A percentile compares a stretch with the other conserved stretches of the same genome.
Evolutionary conservation across 2,329 filamentous ascomycete genomes (phyloP).

Genomic region (Ophiostoma himal-ulmi): DNA sequence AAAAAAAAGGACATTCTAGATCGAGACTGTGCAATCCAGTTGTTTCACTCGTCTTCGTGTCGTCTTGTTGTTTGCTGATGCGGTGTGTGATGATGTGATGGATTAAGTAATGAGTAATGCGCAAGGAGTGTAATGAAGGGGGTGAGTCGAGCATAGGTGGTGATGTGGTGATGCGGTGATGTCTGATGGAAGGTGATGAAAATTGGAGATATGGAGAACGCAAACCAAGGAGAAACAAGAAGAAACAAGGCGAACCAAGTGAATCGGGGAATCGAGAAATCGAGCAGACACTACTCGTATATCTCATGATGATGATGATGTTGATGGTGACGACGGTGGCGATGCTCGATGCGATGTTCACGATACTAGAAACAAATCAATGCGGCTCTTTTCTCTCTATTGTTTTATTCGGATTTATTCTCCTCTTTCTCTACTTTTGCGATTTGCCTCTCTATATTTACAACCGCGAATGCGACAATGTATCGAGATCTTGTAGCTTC

Average conservation of each 20-base stretch:
- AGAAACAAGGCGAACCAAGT: background rate
- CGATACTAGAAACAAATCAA: background rate
- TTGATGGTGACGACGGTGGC: background rate
- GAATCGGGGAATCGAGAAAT: background rate
- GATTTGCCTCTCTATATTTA: constrained; percentile 9
- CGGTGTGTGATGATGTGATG: constrained; percentile 9
- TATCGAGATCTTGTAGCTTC: background rate
- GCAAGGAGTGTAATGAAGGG: background rate
- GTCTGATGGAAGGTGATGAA: background rate
- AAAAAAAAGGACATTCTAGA: constrained; percentile 11
- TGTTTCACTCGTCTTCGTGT: background rate
- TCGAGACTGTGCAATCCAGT: background rate
- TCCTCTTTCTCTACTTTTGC: background rate
- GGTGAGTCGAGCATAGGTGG: background rate
- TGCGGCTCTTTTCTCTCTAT: background rate
- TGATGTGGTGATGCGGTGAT: background rate
- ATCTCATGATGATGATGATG: background rate
- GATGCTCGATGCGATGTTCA: background rate
- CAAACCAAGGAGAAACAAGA: background rate
- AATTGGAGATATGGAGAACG: background rate
- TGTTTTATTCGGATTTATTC: background rate
- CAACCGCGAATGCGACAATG: background rate
- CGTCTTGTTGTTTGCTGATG: background rate
- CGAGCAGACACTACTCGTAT: background rate
- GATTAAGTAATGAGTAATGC: background rate